phyloP scores from a whole-genome alignment of 305 asterid species.

The Fraxinus baroniana region DNA sequence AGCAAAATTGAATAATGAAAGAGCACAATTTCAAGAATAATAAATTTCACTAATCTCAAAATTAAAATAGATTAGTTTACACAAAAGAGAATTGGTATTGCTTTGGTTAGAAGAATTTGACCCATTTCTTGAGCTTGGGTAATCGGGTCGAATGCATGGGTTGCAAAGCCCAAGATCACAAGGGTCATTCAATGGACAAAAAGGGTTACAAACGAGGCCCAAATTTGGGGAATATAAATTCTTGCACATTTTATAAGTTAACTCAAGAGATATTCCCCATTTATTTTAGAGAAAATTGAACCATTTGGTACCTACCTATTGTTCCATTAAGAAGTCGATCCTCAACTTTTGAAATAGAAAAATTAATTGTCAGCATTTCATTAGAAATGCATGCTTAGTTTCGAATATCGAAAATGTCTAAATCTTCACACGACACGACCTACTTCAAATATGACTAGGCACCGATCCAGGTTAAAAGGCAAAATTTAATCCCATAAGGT shows the following conservation, averaged over 20 bases:
- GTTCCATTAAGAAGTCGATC: not conserved
- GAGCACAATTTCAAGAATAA: not conserved
- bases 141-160: slow-evolving; percentile 35
- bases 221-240: not conserved
- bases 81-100: not conserved
- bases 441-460: not conserved
- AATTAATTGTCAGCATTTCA: not conserved
- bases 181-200: slow-evolving; percentile 20
- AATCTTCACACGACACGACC: not conserved
- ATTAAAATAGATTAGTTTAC: not conserved
- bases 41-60: not conserved
- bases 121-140: slow-evolving; percentile 24
- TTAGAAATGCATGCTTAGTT: not conserved
- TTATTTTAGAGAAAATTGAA: not conserved
- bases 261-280: not conserved
- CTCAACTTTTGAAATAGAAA: not conserved
- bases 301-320: not conserved
- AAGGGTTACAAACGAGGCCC: slow-evolving; percentile 19
- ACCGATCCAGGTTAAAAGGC: not conserved
- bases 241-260: not conserved
- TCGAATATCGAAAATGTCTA: not conserved
- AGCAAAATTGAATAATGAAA: not conserved
- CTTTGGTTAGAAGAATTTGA: slow-evolving; percentile 35
- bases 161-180: slow-evolving; percentile 23
- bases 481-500: not conserved